These are phyloP conservation scores for Chlorella ohadii DNA, from an alignment of 139 green algal genomes.

Conservation along the genomic window DNA sequence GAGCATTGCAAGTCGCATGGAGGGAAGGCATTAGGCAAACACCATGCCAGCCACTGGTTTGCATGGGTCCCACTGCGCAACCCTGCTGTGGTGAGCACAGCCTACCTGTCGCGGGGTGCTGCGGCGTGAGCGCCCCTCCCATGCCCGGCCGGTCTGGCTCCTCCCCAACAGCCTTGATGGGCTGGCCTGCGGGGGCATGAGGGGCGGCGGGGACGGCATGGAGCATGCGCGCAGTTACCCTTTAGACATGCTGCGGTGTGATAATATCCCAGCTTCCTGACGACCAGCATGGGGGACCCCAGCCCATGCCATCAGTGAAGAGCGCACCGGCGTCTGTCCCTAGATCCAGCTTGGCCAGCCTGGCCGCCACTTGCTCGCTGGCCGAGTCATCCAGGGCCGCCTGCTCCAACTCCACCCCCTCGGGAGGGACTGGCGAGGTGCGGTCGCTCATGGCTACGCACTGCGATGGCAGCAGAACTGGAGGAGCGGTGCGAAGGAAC, in stretches of 20 bases:
- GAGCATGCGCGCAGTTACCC: neutral
- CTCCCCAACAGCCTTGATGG: neutral
- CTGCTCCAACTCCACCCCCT: neutral
- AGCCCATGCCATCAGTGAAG: no score
- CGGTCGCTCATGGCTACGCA: no score
- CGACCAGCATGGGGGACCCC: no score
- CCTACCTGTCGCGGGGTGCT: slow-evolving; percentile 1
- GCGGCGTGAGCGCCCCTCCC: neutral
- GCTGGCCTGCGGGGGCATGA: neutral
- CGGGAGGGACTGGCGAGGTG: no score
- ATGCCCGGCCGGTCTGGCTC: neutral
- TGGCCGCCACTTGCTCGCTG: neutral
- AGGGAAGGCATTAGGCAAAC: no score
- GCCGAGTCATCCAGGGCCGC: neutral
- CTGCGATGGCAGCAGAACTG: no score
- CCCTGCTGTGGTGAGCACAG: no score
- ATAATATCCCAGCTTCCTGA: no score
- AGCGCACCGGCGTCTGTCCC: neutral
- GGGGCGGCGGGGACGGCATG: no score
- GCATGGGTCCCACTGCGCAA: neutral
- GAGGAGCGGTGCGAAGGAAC: no score
- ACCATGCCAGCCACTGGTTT: neutral
- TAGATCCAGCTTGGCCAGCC: slow-evolving; percentile 6
- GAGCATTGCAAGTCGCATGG: neutral
- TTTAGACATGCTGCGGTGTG: no score